Conservation (phyloP, 2,329 filamentous ascomycete species). For the Colletotrichum camelliae region DNA sequence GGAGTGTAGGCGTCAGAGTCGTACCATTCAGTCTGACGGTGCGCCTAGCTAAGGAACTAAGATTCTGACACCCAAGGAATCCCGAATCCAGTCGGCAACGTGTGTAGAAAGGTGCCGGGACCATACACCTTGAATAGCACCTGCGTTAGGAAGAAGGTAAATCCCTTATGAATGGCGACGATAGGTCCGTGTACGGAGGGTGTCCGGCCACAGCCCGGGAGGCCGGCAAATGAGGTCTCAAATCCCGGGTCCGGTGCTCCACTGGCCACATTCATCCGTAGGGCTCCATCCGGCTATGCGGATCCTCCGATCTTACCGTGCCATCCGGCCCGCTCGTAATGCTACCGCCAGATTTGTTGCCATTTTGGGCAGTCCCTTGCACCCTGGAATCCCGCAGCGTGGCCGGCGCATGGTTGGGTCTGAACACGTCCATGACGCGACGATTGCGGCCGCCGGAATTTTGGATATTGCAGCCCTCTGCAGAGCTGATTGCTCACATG, state of each 20-base stretch:
- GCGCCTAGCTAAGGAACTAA: neutral
- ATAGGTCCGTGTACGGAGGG: neutral
- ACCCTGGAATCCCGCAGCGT: neutral
- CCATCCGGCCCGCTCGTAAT: neutral
- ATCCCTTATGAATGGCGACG: neutral
- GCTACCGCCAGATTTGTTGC: neutral
- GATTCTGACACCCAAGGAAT: neutral
- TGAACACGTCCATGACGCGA: neutral
- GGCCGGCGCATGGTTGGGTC: neutral
- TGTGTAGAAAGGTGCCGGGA: neutral
- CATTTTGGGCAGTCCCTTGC: neutral
- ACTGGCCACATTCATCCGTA: neutral
- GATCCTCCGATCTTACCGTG: neutral
- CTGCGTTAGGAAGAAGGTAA: neutral
- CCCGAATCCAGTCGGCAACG: neutral
- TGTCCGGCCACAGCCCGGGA: neutral
- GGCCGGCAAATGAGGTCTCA: neutral
- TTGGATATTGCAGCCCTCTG: neutral
- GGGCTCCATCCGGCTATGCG: neutral
- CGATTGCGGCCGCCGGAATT: neutral
- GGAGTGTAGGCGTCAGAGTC: neutral
- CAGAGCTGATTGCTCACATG: constrained; percentile 7
- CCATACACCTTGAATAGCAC: neutral
- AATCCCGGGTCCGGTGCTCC: neutral
- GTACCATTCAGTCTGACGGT: constrained; percentile 4